phyloP scores from a whole-genome alignment of 768 basidiomycete species.

The Amanita polypyramis region DNA sequence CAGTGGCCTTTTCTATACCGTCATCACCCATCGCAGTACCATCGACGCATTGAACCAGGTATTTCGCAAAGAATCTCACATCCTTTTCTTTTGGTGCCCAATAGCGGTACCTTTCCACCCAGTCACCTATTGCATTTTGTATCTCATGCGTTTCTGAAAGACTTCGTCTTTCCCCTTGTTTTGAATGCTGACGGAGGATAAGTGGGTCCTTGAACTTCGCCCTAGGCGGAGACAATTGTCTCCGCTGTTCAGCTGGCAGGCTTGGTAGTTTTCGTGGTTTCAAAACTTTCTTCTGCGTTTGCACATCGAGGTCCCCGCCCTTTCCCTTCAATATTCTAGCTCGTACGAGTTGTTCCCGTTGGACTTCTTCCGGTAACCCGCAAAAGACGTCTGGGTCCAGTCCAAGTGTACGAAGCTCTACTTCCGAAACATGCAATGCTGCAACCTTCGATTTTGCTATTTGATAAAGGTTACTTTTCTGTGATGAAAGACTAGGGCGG shows the following conservation, averaged over 20 bases:
- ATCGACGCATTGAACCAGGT: slow-evolving; percentile 58
- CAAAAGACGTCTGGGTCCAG: slow-evolving; percentile 70
- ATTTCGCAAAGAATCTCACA: slow-evolving; percentile 64
- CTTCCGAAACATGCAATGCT: slow-evolving; percentile 35
- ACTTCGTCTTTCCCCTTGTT: slow-evolving; percentile 40
- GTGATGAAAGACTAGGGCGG: slow-evolving; percentile 22
- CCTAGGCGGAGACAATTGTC: slow-evolving; percentile 42
- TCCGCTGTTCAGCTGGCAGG: slow-evolving; percentile 28
- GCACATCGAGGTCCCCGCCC: slow-evolving; percentile 28
- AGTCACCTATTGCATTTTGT: slow-evolving; percentile 57
- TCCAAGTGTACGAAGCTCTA: slow-evolving; percentile 49
- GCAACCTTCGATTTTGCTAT: slow-evolving; percentile 21
- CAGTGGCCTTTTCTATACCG: slow-evolving; percentile 58
- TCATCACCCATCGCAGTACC: slow-evolving; percentile 40
- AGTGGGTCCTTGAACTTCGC: slow-evolving; percentile 42
- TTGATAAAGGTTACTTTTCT: slow-evolving; percentile 22
- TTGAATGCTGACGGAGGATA: slow-evolving; percentile 33
- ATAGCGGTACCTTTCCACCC: slow-evolving; percentile 58
- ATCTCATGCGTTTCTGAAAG: slow-evolving; percentile 66
- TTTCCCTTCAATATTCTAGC: slow-evolving; percentile 39
- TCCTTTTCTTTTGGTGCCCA: slow-evolving; percentile 66
- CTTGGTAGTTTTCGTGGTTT: slow-evolving; percentile 36
- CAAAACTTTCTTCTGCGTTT: slow-evolving; percentile 38
- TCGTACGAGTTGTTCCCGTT: slow-evolving; percentile 63
- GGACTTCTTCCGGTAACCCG: slow-evolving; percentile 51